Base-by-base conservation (phyloP, 345 rosid species). In the Syzygium aromaticum region DNA sequence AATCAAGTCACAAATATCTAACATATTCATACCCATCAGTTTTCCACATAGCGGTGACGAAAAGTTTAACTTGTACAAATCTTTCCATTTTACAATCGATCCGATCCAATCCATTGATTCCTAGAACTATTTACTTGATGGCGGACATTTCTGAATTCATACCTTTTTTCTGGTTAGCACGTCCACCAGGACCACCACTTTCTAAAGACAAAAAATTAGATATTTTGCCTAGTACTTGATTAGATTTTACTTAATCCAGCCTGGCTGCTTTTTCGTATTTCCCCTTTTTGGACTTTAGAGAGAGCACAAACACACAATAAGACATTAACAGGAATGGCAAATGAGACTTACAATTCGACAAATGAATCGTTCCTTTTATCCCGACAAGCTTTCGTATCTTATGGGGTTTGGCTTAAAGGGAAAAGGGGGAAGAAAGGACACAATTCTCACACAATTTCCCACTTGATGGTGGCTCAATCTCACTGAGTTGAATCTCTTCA, bases 1-100 rank as follows among this genome's bases (percentile, higher is more conserved):
- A 19, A 67, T 19, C 2, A 7, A 73, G 4, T 73, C 0, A 0
- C 22, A 5, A 2, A 7, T 30, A 73, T 73, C 7, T 33, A 0
- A 33, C 13, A 33, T 33, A 19, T 5, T 11, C 13, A 3, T 19
- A 2, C 2, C 12, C 25, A 73, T 33, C 3, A 8, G 9, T 73
- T 33, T 67, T 73, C 3, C 12, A 19, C 5, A 1, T 19, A 33
- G 23, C 19, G 49, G 11, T 19, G 80, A 73, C 11, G 13, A 10
- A 33, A 73, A 25, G 2, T 73, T 25, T 73, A 33, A 33, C 3
- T 17, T 19, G 13, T 33, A 73, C 43, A 73, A 73, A 1, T 33
- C 78, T 73, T 73, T 7, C 3, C 80, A 11, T 33, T 38, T 73
- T 19, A 38, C 80, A 19, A 33, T 73, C 25, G 5, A 19, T 73